These are phyloP conservation scores for Calocera viscosa DNA, from an alignment of 768 basidiomycete genomes.

Conservation along the genomic window DNA sequence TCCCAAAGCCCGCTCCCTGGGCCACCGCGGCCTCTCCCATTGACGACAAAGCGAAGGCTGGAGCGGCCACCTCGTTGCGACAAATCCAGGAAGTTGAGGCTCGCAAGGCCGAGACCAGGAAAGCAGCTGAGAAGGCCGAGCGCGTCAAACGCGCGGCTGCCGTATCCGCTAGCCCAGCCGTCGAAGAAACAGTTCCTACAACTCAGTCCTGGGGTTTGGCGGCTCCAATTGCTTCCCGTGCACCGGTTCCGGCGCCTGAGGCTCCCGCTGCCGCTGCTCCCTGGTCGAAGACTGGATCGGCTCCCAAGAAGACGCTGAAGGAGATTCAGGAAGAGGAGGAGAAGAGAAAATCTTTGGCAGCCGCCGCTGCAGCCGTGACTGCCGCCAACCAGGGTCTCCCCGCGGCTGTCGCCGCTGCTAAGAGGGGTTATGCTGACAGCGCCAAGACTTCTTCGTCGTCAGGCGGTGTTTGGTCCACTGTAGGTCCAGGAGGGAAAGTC, in stretches of 20 bases:
- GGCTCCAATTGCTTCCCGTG: constrained; percentile 48
- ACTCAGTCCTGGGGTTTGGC: constrained; percentile 75
- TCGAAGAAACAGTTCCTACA: constrained; percentile 29
- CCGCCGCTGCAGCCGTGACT: constrained; percentile 18
- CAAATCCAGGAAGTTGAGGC: constrained; percentile 93
- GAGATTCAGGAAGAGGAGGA: constrained; percentile 99
- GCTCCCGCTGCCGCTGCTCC: constrained; percentile 37
- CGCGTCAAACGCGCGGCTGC: constrained; percentile 45
- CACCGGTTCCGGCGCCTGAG: constrained; percentile 35
- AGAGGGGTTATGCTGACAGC: constrained; percentile 68
- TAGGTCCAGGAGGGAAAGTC: constrained; percentile 64
- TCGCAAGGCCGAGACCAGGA: constrained; percentile 62
- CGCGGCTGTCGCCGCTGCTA: constrained; percentile 36
- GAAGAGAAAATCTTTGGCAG: constrained; percentile 52
- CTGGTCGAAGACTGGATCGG: constrained; percentile 50
- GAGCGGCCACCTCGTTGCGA: constrained; percentile 53
- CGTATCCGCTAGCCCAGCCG: constrained; percentile 19
- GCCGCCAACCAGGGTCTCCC: constrained; percentile 17
- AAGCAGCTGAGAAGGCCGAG: constrained; percentile 50
- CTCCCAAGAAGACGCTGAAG: constrained; percentile 85
- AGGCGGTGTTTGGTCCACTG: constrained; percentile 62
- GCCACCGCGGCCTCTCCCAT: constrained; percentile 33
- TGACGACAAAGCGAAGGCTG: constrained; percentile 38
- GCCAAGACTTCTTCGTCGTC: constrained; percentile 29
- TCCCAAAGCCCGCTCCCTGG: constrained; percentile 26